A percentile compares a stretch with the other conserved stretches of the same genome.
Conservation (phyloP, 805 yeast genomes). For the Wickerhamiella dianesei region DNA sequence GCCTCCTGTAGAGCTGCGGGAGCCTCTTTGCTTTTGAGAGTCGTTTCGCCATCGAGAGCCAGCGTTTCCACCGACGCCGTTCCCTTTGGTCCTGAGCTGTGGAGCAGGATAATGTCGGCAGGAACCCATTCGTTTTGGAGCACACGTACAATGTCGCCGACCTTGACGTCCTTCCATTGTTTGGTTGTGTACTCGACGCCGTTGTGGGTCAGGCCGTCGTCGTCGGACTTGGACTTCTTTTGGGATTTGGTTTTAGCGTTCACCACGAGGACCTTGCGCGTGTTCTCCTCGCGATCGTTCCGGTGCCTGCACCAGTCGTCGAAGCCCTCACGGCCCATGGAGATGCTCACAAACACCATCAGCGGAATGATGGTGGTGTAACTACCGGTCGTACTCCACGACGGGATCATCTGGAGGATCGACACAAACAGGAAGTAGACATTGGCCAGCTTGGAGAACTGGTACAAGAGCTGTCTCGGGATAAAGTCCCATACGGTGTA, state of each 20-base stretch:
- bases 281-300: slow-evolving; percentile 76
- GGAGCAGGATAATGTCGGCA: slow-evolving; percentile 67
- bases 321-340: slow-evolving; percentile 84
- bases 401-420: slow-evolving; percentile 86
- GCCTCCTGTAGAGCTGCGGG: slow-evolving; percentile 45
- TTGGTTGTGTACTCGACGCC: slow-evolving; percentile 23
- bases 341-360: slow-evolving; percentile 69
- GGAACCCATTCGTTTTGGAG: slow-evolving; percentile 85
- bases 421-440: slow-evolving; percentile 82
- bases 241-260: neutral
- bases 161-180: slow-evolving; percentile 65
- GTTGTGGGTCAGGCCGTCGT: slow-evolving; percentile 4
- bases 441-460: slow-evolving; percentile 86
- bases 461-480: slow-evolving; percentile 81
- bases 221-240: neutral
- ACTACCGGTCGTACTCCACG: slow-evolving; percentile 95
- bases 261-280: slow-evolving; percentile 34
- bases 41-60: slow-evolving; percentile 97
- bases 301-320: slow-evolving; percentile 84
- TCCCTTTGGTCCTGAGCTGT: slow-evolving; percentile 45
- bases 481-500: slow-evolving; percentile 69
- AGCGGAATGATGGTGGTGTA: slow-evolving; percentile 88
- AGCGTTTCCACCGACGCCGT: slow-evolving; percentile 79
- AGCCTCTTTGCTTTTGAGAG: slow-evolving; percentile 62
- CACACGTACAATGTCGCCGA: slow-evolving; percentile 74